These are phyloP conservation scores for Eutrema salsugineum DNA, from an alignment of 441 rosid species.

Conservation along the genomic window DNA sequence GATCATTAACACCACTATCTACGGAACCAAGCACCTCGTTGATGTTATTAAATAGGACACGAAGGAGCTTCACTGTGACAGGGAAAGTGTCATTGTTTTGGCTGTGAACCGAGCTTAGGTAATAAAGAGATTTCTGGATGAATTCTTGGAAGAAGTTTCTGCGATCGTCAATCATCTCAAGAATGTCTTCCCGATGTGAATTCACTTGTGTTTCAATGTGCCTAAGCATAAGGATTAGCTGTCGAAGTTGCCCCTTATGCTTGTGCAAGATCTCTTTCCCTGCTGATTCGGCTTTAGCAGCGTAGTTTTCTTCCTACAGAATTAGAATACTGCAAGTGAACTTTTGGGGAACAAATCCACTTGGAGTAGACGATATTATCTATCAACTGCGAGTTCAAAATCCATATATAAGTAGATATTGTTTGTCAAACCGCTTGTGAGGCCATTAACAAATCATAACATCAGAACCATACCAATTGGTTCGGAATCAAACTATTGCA, in stretches of 20 bases:
- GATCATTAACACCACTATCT: slow-evolving; percentile 44
- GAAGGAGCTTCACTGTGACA: slow-evolving; percentile 41
- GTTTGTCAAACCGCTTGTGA: neutral
- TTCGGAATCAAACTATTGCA: neutral
- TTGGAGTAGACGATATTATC: neutral
- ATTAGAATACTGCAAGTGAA: slow-evolving; percentile 1
- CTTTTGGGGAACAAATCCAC: neutral
- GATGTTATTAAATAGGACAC: slow-evolving; percentile 37
- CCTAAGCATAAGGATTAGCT: slow-evolving; percentile 46
- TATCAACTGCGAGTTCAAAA: neutral
- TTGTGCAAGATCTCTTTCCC: slow-evolving; percentile 44
- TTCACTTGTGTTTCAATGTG: slow-evolving; percentile 51
- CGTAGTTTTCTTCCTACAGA: slow-evolving; percentile 45
- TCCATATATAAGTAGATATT: neutral
- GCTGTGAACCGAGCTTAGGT: slow-evolving; percentile 25
- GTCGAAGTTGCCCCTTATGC: slow-evolving; percentile 41
- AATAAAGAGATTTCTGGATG: slow-evolving; percentile 38
- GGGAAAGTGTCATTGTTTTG: slow-evolving; percentile 40
- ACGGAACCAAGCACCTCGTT: slow-evolving; percentile 42
- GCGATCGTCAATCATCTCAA: slow-evolving; percentile 35
- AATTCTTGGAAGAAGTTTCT: slow-evolving; percentile 38
- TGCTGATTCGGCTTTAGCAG: slow-evolving; percentile 33
- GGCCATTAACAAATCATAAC: neutral
- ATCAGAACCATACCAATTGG: neutral
- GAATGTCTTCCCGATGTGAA: slow-evolving; percentile 38